A percentile compares a stretch with the other conserved stretches of the same genome.
Evolutionary conservation across 2,329 filamentous ascomycete genomes (phyloP).

Genomic region (Fusarium proliferatum): DNA sequence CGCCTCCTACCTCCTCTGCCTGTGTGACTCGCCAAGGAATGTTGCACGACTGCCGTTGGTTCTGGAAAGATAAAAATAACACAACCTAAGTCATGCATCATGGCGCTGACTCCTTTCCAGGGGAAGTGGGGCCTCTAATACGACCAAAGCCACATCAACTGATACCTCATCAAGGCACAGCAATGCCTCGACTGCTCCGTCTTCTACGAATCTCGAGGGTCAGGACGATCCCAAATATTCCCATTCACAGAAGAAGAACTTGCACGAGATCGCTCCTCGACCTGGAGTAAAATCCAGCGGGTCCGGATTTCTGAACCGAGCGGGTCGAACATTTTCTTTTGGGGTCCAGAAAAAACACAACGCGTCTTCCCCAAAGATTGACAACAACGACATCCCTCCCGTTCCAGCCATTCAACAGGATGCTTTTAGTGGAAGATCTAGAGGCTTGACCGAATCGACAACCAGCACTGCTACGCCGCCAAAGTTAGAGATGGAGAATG

Average conservation of each 20-base stretch:
- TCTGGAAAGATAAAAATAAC: constrained; percentile 41
- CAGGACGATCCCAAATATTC: constrained; percentile 47
- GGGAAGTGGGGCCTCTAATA: constrained; percentile 70
- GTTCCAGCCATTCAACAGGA: constrained; percentile 51
- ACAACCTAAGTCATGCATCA: constrained; percentile 40
- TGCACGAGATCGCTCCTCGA: constrained; percentile 52
- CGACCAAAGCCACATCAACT: constrained; percentile 68
- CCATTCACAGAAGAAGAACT: constrained; percentile 52
- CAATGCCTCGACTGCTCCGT: constrained; percentile 70
- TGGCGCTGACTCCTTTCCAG: constrained; percentile 57
- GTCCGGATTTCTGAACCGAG: constrained; percentile 64
- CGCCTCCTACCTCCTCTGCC: constrained; percentile 23
- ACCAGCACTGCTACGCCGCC: constrained; percentile 64
- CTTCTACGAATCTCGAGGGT: constrained; percentile 59
- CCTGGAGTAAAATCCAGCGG: constrained; percentile 61
- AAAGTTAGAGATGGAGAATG: constrained; percentile 57
- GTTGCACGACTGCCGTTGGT: constrained; percentile 34
- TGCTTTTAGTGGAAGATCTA: constrained; percentile 51
- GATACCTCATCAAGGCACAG: constrained; percentile 72
- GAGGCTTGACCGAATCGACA: constrained; percentile 66
- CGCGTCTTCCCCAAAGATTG: constrained; percentile 45
- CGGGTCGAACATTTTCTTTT: constrained; percentile 70
- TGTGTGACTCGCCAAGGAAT: constrained; percentile 37
- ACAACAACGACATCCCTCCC: constrained; percentile 52
- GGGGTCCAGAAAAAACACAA: constrained; percentile 64